These are phyloP conservation scores for Spinellus fusiger DNA, from an alignment of 192 early-diverging fungal species.

Conservation along the genomic window DNA sequence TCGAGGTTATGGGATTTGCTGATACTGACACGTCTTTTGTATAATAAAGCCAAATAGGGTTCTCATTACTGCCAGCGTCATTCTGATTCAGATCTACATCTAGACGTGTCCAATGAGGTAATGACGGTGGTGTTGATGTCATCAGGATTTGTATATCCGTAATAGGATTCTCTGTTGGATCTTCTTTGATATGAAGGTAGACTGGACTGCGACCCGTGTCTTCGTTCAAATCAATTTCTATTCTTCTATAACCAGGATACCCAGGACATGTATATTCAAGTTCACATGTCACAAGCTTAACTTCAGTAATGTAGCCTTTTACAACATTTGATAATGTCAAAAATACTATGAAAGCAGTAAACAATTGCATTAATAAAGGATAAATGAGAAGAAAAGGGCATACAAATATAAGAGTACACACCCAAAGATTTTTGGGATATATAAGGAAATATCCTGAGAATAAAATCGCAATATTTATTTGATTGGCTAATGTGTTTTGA, in stretches of 20 bases:
- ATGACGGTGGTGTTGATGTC: background rate
- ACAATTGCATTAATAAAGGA: background rate
- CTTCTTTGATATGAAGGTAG: conserved; percentile 20
- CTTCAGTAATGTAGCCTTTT: conserved; percentile 15
- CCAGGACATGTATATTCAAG: conserved; percentile 3
- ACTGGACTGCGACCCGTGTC: background rate
- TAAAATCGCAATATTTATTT: no score
- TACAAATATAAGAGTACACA: no score
- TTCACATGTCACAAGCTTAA: conserved; percentile 14
- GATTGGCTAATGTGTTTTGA: no score
- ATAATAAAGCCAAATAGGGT: conserved; percentile 15
- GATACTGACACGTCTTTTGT: conserved; percentile 20
- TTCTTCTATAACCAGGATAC: conserved; percentile 12
- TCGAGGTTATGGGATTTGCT: conserved; percentile 25
- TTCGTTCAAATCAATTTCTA: conserved; percentile 12
- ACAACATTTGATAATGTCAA: background rate
- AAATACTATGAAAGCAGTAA: no score
- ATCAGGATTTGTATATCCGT: conserved; percentile 9
- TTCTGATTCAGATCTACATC: conserved; percentile 13
- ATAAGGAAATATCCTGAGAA: no score
- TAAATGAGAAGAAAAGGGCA: background rate
- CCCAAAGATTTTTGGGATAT: no score
- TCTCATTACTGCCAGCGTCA: background rate
- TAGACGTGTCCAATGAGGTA: conserved; percentile 10
- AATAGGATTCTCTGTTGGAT: conserved; percentile 7